A percentile compares a stretch with the other conserved stretches of the same genome.
Conservation (phyloP, 495 filamentous ascomycete species). For the Chaetomium fimeti region DNA sequence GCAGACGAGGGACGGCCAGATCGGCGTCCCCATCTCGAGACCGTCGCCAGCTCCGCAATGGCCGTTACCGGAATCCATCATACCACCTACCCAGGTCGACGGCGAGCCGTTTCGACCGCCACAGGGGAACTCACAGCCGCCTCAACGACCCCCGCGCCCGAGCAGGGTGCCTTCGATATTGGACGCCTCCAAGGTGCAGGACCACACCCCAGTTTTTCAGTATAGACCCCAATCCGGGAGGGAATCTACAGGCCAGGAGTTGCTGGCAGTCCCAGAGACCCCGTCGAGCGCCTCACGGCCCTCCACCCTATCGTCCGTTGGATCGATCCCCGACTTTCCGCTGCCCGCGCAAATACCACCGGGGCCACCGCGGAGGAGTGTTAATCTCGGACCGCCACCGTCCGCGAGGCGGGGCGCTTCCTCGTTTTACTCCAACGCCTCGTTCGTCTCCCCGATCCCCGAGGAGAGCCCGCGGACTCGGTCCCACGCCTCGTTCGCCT, state of each 20-base stretch:
- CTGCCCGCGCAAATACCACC: conserved; percentile 44
- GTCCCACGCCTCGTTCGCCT: conserved; percentile 71
- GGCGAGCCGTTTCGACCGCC: conserved; percentile 49
- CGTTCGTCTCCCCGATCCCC: conserved; percentile 82
- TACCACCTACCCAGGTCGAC: conserved; percentile 38
- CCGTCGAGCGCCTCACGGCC: conserved; percentile 43
- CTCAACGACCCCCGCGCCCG: conserved; percentile 66
- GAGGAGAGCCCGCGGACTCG: conserved; percentile 69
- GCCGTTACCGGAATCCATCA: conserved; percentile 51
- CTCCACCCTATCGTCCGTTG: conserved; percentile 57
- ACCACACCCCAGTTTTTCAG: conserved; percentile 52
- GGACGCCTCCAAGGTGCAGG: conserved; percentile 51
- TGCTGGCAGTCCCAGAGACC: conserved; percentile 39
- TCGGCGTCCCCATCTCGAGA: conserved; percentile 52
- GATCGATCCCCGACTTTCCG: conserved; percentile 62
- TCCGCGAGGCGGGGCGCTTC: conserved; percentile 66
- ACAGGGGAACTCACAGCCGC: conserved; percentile 55
- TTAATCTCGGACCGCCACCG: conserved; percentile 62
- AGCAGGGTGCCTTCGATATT: conserved; percentile 56
- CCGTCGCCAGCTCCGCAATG: conserved; percentile 55
- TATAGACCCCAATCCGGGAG: conserved; percentile 44
- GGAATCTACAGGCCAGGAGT: conserved; percentile 33
- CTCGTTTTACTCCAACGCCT: conserved; percentile 70
- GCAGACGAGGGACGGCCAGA: conserved; percentile 43
- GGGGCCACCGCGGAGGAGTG: conserved; percentile 51